Conservation (phyloP, 1,139 yeast species). For the Zygosaccharomyces sapae region DNA sequence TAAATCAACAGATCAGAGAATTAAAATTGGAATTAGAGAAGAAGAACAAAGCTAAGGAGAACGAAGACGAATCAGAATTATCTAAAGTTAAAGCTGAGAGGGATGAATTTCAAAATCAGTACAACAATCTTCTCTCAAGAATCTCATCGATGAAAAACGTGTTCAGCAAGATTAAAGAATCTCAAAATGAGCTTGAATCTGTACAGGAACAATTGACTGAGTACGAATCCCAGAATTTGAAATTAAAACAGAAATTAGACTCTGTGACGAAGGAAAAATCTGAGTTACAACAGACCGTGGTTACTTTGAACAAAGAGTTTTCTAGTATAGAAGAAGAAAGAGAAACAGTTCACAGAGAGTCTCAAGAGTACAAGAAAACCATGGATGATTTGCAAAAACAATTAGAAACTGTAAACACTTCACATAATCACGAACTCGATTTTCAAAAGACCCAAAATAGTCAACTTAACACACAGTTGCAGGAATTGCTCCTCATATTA, state of each 20-base stretch:
- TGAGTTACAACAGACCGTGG: slow-evolving; percentile 36
- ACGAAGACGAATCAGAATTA: slow-evolving; percentile 37
- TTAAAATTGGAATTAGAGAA: slow-evolving; percentile 29
- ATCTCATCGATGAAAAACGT: slow-evolving; percentile 76
- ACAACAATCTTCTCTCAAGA: slow-evolving; percentile 69
- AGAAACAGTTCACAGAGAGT: slow-evolving; percentile 53
- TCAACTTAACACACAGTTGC: slow-evolving; percentile 30
- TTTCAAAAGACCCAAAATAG: slow-evolving; percentile 18
- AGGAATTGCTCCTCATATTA: slow-evolving; percentile 28
- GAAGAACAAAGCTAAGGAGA: slow-evolving; percentile 9
- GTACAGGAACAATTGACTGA: slow-evolving; percentile 45
- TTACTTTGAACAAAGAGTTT: slow-evolving; percentile 50
- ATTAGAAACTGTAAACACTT: slow-evolving; percentile 24
- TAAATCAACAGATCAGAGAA: slow-evolving; percentile 27
- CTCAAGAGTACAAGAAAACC: slow-evolving; percentile 18
- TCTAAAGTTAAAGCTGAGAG: slow-evolving; percentile 50
- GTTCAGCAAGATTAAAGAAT: slow-evolving; percentile 68
- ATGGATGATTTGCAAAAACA: slow-evolving; percentile 25
- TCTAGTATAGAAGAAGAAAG: slow-evolving; percentile 60
- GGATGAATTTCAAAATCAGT: slow-evolving; percentile 64
- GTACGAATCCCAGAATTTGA: slow-evolving; percentile 38
- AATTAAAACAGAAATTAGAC: slow-evolving; percentile 34
- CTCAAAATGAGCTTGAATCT: slow-evolving; percentile 65
- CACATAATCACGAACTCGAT: slow-evolving; percentile 24
- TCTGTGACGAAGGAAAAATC: slow-evolving; percentile 31